Base-by-base conservation (phyloP, 1,284 basidiomycete species). In the Porogramme epimiltina region DNA sequence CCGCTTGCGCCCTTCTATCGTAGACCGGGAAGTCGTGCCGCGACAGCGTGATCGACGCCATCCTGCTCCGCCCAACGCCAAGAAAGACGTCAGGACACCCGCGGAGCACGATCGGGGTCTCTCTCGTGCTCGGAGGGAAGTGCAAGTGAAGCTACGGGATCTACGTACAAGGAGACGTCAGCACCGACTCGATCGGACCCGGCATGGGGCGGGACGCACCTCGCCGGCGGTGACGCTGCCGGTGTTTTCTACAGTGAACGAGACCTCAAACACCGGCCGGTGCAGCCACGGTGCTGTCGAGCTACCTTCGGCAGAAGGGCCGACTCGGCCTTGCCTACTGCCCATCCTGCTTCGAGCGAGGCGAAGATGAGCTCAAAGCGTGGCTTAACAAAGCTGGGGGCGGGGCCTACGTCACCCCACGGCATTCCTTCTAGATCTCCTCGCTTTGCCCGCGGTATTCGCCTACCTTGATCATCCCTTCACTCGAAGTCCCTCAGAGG, bases 261-360 rank as follows among this genome's bases (percentile, higher is more conserved):
- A 76, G 2, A 88, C 79, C 37, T 73, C 67, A 61, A 76, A 82
- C 2, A 76, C 77, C 5, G 86, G 85, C 45, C 78, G 73, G 64
- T 89, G 87, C 22, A 90, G 74, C 84, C 83, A 85, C 25, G 79
- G 61, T 4, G 84, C 83, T 11, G 77, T 70, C 2, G 81, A 81
- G 15, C 78, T 78, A 22, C 82, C 83, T 42, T 75, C 70, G 19
- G 60, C 75, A 31, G 72, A 71, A 5, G 26, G 42, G 16, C 25
- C 16, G 20, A 16, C n/a, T 18, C n/a, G n/a, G n/a, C n/a, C n/a
- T n/a, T 26, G 25, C 42, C 42, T 15, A 2, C 9, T 9, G 26
- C 28, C 42, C 87, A 89, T 33, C 76, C 76, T 0, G 66, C 54
- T 52, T 80, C 73, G 24, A 79, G 68, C 2, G 66, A 65, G 2